Conservation (phyloP, 225 moss, liverwort and hornwort genomes). For the Polytrichum commune region DNA sequence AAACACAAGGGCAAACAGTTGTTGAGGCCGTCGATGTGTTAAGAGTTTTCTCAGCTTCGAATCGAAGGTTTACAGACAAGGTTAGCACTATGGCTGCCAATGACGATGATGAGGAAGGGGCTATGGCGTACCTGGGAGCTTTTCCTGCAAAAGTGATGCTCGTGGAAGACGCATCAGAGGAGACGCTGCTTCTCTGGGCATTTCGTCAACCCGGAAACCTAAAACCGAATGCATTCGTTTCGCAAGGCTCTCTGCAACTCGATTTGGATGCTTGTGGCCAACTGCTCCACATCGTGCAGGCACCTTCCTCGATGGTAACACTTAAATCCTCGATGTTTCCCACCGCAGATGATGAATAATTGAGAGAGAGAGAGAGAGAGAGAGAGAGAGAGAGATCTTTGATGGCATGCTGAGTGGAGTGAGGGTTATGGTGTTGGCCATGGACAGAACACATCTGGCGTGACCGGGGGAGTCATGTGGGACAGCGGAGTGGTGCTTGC, state of each 20-base stretch:
- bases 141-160: conserved; percentile 57
- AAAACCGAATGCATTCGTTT: conserved; percentile 59
- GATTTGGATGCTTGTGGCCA: conserved; percentile 82
- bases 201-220: conserved; percentile 78
- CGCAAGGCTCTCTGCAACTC: conserved; percentile 57
- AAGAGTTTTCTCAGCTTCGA: no score
- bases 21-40: no score
- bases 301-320: conserved; percentile 66
- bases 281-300: conserved; percentile 70
- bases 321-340: not conserved
- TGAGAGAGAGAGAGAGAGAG: no score
- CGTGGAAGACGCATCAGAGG: conserved; percentile 77
- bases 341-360: no score
- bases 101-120: conserved; percentile 31
- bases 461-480: conserved; percentile 97
- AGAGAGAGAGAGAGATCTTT: not conserved
- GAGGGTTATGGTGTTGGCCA: not conserved
- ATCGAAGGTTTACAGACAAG: no score
- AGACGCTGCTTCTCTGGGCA: conserved; percentile 86
- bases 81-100: conserved; percentile 3
- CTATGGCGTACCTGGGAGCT: conserved; percentile 49
- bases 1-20: no score
- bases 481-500: conserved; percentile 92
- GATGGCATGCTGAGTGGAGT: conserved; percentile 15
- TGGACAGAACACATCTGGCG: conserved; percentile 63